phyloP scores from a whole-genome alignment of 441 rosid genomes.

The Adansonia gregorii region DNA sequence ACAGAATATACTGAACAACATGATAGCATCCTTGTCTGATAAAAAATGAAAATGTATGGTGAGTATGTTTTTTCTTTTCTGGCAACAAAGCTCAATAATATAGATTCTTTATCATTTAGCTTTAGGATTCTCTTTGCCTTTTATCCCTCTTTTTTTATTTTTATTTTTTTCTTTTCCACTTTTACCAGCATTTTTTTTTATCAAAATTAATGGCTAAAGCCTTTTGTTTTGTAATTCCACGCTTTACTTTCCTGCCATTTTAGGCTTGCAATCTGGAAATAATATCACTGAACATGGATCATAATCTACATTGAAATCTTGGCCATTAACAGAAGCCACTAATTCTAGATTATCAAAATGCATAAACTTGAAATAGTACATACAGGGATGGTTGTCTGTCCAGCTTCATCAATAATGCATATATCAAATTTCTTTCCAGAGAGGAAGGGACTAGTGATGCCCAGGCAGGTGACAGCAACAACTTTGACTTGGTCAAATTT shows the following conservation, averaged over 20 bases:
- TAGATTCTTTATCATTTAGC: conserved; percentile 1
- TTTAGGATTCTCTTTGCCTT: neutral
- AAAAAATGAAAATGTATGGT: neutral
- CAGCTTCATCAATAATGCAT: conserved; percentile 99
- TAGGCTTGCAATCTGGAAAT: conserved; percentile 6
- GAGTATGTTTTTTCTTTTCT: neutral
- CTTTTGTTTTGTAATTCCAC: neutral
- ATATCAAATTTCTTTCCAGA: conserved; percentile 84
- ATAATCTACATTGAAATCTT: conserved; percentile 19
- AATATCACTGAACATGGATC: conserved; percentile 18
- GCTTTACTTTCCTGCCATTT: neutral
- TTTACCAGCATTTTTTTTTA: neutral
- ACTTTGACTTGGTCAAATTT: conserved; percentile 82
- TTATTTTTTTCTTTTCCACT: neutral
- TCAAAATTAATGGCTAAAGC: neutral
- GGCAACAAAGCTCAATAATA: neutral
- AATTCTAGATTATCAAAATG: conserved; percentile 5
- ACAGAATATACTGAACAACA: neutral
- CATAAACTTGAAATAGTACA: conserved; percentile 38
- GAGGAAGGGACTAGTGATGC: conserved; percentile 87
- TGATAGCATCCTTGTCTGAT: neutral
- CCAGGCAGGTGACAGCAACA: conserved; percentile 93
- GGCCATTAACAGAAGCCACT: conserved; percentile 16
- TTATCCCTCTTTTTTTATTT: neutral
- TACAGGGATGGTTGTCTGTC: conserved; percentile 94